Conservation (phyloP, 768 basidiomycete genomes). For the Tubosaeta sp. region DNA sequence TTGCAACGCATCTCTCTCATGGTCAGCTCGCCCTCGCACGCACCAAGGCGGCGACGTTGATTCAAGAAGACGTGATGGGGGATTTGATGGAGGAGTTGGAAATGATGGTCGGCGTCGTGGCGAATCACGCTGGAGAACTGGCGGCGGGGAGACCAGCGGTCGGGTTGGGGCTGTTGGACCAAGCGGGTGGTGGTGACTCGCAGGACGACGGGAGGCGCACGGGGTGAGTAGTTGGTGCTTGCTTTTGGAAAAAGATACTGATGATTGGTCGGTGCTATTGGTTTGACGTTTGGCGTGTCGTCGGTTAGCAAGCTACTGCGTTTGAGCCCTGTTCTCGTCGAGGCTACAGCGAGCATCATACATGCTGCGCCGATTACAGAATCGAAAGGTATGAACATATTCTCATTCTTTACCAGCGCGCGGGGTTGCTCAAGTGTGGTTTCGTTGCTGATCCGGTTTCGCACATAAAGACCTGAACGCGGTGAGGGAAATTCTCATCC, state of each 20-base stretch:
- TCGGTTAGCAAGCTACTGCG: constrained; percentile 27
- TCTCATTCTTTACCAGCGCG: neutral
- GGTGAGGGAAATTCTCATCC: constrained; percentile 51
- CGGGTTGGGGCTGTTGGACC: constrained; percentile 3
- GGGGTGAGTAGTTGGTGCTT: constrained; percentile 20
- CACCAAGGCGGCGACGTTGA: constrained; percentile 65
- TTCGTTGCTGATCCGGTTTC: neutral
- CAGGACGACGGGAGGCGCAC: constrained; percentile 19
- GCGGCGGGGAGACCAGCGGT: constrained; percentile 23
- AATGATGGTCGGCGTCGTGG: constrained; percentile 59
- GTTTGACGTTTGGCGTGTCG: neutral
- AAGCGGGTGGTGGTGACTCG: neutral
- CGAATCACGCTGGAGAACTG: constrained; percentile 56
- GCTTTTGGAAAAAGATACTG: neutral
- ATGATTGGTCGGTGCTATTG: neutral
- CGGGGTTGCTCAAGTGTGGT: neutral
- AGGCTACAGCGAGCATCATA: constrained; percentile 68
- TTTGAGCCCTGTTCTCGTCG: constrained; percentile 50
- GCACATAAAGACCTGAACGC: constrained; percentile 48
- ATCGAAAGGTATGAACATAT: constrained; percentile 46
- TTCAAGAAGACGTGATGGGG: constrained; percentile 56
- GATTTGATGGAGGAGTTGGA: constrained; percentile 64
- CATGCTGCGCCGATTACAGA: constrained; percentile 53
- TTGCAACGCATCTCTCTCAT: constrained; percentile 61
- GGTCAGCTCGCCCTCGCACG: constrained; percentile 61